A percentile compares a stretch with the other conserved stretches of the same genome.
Evolutionary conservation across 2,329 filamentous ascomycete genomes (phyloP).

Genomic region (Dichotomopilus funicola): DNA sequence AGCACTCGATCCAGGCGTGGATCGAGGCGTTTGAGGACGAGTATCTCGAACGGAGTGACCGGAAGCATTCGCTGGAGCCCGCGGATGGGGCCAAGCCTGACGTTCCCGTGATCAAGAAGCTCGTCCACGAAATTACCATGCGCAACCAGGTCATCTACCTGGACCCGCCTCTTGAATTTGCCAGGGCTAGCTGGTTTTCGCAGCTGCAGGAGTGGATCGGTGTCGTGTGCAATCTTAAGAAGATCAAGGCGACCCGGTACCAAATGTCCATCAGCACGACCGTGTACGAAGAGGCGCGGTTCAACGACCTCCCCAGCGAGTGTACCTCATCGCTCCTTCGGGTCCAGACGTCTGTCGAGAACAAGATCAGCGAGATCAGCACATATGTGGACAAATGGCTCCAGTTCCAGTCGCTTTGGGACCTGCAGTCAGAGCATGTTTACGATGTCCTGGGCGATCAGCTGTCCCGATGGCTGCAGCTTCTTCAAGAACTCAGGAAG

Average conservation of each 20-base stretch:
- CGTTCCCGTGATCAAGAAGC: slow-evolving; percentile 60
- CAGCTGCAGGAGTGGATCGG: slow-evolving; percentile 93
- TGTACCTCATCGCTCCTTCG: slow-evolving; percentile 73
- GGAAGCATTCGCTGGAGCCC: slow-evolving; percentile 43
- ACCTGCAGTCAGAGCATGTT: slow-evolving; percentile 91
- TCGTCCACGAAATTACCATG: slow-evolving; percentile 93
- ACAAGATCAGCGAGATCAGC: slow-evolving; percentile 71
- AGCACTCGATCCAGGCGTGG: slow-evolving; percentile 79
- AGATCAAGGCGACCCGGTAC: slow-evolving; percentile 92
- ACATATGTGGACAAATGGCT: slow-evolving; percentile 96
- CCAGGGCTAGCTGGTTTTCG: slow-evolving; percentile 85
- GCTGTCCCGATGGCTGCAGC: slow-evolving; percentile 84
- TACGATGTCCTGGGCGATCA: slow-evolving; percentile 89
- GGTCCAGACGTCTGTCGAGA: slow-evolving; percentile 78
- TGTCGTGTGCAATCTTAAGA: slow-evolving; percentile 83
- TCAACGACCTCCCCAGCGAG: slow-evolving; percentile 75
- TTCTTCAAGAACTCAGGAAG: slow-evolving; percentile 95
- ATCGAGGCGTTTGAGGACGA: slow-evolving; percentile 73
- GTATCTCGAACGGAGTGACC: slow-evolving; percentile 40
- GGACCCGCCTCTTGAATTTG: slow-evolving; percentile 86
- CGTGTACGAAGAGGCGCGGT: slow-evolving; percentile 61
- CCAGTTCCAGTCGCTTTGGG: slow-evolving; percentile 97
- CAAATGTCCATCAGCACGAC: slow-evolving; percentile 74
- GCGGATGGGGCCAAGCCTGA: slow-evolving; percentile 41
- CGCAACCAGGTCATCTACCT: slow-evolving; percentile 96